Conservation (phyloP, 2,329 filamentous ascomycete genomes). For the Fusarium sp. region DNA sequence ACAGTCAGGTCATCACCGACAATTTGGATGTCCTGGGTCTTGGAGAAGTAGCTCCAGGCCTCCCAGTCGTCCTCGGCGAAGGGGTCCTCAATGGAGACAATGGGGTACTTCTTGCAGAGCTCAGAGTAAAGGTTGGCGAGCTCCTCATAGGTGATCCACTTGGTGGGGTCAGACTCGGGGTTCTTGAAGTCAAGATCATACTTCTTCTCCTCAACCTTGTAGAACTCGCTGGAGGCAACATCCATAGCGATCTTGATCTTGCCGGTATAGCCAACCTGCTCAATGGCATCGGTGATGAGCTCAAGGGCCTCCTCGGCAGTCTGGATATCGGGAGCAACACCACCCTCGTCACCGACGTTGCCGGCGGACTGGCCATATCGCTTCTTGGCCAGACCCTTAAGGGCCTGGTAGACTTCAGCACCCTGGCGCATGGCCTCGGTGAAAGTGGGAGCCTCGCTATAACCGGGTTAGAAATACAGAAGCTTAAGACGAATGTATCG, state of each 20-base stretch:
- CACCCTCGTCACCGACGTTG: constrained; percentile 99
- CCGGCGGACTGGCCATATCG: constrained; percentile 99
- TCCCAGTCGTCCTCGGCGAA: constrained; percentile 99
- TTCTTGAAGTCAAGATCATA: constrained; percentile 99
- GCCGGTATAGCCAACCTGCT: constrained; percentile 94
- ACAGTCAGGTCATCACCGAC: constrained; percentile 99
- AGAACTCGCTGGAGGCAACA: constrained; percentile 99
- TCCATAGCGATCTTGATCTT: constrained; percentile 99
- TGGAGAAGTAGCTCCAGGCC: constrained; percentile 99
- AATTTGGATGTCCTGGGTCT: constrained; percentile 98
- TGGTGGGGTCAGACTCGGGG: constrained; percentile 92
- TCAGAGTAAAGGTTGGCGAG: constrained; percentile 91
- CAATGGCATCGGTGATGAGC: constrained; percentile 94
- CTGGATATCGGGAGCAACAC: constrained; percentile 99
- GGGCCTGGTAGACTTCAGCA: constrained; percentile 97
- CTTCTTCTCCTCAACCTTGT: constrained; percentile 97
- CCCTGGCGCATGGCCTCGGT: constrained; percentile 96
- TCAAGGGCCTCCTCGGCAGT: constrained; percentile 96
- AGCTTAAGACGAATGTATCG: neutral
- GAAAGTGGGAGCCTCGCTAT: constrained; percentile 86
- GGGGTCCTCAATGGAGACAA: constrained; percentile 98
- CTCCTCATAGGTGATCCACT: constrained; percentile 99
- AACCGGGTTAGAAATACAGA: constrained; percentile 14
- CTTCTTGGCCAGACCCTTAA: constrained; percentile 98
- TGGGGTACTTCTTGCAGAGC: constrained; percentile 94